Evolutionary conservation across 73 alveolate genomes (phyloP).

Genomic region (Tetrahymena thermophila): DNA sequence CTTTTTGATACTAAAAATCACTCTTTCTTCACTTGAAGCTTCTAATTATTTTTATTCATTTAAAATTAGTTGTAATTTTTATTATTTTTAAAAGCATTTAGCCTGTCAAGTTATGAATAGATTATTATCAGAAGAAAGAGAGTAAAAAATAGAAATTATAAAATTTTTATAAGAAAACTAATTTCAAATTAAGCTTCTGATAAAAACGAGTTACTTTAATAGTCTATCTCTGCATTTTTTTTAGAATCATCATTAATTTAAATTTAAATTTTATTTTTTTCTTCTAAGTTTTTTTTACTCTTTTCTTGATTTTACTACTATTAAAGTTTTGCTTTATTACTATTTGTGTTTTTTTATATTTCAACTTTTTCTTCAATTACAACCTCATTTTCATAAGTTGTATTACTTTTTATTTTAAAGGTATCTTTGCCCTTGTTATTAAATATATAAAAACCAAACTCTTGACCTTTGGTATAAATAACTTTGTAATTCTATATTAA

Average conservation of each 20-base stretch:
- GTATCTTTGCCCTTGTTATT: background rate
- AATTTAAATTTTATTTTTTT: background rate
- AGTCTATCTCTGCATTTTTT: no score
- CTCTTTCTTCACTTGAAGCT: background rate
- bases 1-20: background rate
- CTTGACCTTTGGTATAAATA: background rate
- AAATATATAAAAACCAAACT: background rate
- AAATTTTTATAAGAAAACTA: no score
- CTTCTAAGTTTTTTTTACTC: background rate
- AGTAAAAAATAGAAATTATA: no score
- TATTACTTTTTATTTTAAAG: background rate
- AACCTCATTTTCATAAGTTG: background rate
- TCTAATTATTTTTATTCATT: no score
- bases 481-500: background rate
- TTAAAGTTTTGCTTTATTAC: background rate
- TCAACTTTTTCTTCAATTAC: background rate
- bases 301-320: background rate
- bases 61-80: no score
- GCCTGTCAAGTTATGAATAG: background rate
- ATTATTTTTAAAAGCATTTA: no score
- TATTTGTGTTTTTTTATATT: background rate
- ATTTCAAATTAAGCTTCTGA: background rate
- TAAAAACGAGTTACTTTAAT: no score
- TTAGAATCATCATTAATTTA: background rate
- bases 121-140: background rate